Evolutionary conservation across 2,329 filamentous ascomycete genomes (phyloP).

Genomic region (Calycina marina): DNA sequence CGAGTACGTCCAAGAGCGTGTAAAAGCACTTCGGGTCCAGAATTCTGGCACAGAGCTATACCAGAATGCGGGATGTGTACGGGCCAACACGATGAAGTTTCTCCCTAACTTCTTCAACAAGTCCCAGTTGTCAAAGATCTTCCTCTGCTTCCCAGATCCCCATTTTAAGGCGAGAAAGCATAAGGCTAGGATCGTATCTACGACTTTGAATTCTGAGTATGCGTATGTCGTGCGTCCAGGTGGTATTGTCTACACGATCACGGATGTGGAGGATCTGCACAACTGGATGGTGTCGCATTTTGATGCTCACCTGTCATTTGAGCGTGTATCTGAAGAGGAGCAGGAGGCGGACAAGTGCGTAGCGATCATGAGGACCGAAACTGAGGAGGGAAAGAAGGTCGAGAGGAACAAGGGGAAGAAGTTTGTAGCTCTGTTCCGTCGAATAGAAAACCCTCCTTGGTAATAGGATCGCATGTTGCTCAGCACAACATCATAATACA

Average conservation of each 20-base stretch:
- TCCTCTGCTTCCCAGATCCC: conserved; percentile 96
- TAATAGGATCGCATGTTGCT: no score
- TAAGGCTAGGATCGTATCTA: conserved; percentile 86
- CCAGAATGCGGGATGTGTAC: conserved; percentile 78
- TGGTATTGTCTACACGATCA: conserved; percentile 89
- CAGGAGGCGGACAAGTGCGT: conserved; percentile 58
- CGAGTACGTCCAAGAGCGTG: conserved; percentile 78
- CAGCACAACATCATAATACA: no score
- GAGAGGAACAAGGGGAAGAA: conserved; percentile 80
- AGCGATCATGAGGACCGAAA: conserved; percentile 62
- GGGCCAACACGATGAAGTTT: conserved; percentile 98
- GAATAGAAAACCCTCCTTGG: conserved; percentile 48
- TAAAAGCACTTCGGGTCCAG: conserved; percentile 64
- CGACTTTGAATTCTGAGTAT: conserved; percentile 82
- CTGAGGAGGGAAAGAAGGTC: conserved; percentile 96
- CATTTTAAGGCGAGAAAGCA: conserved; percentile 97
- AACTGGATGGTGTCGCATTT: conserved; percentile 88
- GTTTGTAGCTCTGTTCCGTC: conserved; percentile 77
- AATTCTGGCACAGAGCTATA: conserved; percentile 40
- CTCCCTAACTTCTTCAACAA: conserved; percentile 91
- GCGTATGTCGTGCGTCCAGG: conserved; percentile 74
- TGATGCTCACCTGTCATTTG: conserved; percentile 62
- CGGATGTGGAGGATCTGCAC: conserved; percentile 89
- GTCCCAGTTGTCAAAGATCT: conserved; percentile 73
- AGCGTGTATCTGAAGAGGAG: conserved; percentile 54